Evolutionary conservation across 768 basidiomycete species (phyloP), one percentile per base, ranked within the genome.

Genomic region (Boletellus emodensis): DNA sequence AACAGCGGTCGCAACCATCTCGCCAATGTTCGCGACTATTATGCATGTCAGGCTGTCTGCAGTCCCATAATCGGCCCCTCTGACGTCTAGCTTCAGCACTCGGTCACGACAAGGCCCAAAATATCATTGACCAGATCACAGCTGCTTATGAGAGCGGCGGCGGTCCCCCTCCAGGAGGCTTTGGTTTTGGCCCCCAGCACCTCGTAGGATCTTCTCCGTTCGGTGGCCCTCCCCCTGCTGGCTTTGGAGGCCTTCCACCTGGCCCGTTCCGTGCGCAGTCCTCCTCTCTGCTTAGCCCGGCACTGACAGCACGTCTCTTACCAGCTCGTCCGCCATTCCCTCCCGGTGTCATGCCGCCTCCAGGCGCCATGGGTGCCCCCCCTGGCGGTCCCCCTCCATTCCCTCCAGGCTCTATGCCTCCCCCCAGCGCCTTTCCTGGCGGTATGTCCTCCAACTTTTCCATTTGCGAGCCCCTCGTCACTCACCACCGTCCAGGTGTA

Each of bases 1-100:
- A 98, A 99, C 72, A 91, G 87, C 51, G 96, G 96, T 58, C 80
- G 95, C 51, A 99, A 99, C 71, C 96, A 99, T 66, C 79, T 98
- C 35, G 79, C 91, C 35, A 99, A 99, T 67, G 95, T 99, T 51
- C 76, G 92, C 52, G 95, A 98, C 62, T 99, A 98, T 69, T 99
- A 96, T 72, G 91, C 93, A 12, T 93, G 93, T 94, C 55, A 49
- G 86, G 51, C 55, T 12, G 3, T 26, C 22, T 22, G 17, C 15
- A 26, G 32, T 35, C 9, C 17, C 26, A 2, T 22, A n/a, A 15
- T 17, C 5, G 12, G 1, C 40, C 24, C 47, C 35, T 36, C 53
- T 57, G 30, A 68, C 30, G 32, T 49, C 57, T 13, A 48, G 42
- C 39, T 51, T 49, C 59, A 90, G 88, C 88, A 2, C 81, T 91